Conservation (phyloP, 176 grass and related monocot genomes). For the Musa acuminata region DNA sequence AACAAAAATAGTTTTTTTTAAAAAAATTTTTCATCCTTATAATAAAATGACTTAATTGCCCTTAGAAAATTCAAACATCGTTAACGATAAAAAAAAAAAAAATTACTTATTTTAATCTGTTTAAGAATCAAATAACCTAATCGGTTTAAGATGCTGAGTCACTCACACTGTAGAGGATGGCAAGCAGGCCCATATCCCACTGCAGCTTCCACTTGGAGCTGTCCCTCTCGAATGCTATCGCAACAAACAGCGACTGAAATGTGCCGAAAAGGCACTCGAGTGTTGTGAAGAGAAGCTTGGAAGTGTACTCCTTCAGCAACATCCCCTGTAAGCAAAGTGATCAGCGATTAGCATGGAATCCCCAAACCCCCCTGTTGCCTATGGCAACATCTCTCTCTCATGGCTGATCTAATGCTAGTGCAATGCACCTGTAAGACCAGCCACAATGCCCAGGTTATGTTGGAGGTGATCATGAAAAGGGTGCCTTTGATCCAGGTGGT, state of each 20-base stretch:
- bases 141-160: background rate
- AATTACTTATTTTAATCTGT: background rate
- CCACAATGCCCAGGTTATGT: constrained; percentile 40
- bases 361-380: too few relatives aligned
- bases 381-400: too few relatives aligned
- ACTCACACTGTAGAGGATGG: constrained; percentile 31
- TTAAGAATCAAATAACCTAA: background rate
- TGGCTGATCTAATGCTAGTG: too few relatives aligned
- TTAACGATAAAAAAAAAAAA: background rate
- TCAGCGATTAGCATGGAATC: constrained; percentile 6
- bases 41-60: too few relatives aligned
- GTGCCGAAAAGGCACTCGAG: constrained; percentile 40
- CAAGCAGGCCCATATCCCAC: constrained; percentile 35
- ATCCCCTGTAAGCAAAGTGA: background rate
- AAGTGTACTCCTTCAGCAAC: too few relatives aligned
- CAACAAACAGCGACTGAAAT: constrained; percentile 29
- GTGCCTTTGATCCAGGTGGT: constrained; percentile 47
- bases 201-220: constrained; percentile 43
- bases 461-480: constrained; percentile 41
- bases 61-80: background rate
- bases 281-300: constrained; percentile 11
- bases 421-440: constrained; percentile 41
- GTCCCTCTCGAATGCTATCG: constrained; percentile 32
- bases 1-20: too few relatives aligned
- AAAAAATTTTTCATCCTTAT: too few relatives aligned